Base-by-base conservation (phyloP, 306 rosid genomes). In the Rubus parviflorus region DNA sequence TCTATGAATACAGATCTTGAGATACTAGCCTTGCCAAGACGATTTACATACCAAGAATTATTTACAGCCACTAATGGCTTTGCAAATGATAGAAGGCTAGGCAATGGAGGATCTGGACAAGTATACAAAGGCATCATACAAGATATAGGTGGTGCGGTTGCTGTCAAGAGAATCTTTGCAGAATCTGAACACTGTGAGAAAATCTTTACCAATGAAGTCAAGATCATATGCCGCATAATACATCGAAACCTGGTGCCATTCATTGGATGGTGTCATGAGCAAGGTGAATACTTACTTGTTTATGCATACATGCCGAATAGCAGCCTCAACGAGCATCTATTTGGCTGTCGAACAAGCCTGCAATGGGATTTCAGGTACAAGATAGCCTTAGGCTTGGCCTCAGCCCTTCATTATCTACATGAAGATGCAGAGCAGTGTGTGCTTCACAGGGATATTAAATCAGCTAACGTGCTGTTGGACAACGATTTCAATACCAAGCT, bases 381-480 rank as follows among this genome's bases (percentile, higher is more conserved):
- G 23, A 43, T 89, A 7, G 79, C 86, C 0, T 6, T 80, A 16
- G 91, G 91, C 0, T 76, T 87, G 6, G 89, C 65, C 41, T 78
- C 80, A 0, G 91, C 91, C 19, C 77, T 89, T 61, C 88, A 70
- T 6, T 89, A 87, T 67, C 89, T 87, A 56, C 93, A 87, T 4
- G 93, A 87, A 30, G 93, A 85, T 4, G 84, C 83, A 3, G 87
- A 89, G 54, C 88, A 88, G 47, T 83, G 86, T 63, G 85, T 89
- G 7, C 83, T 85, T 23, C 93, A 89, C 16, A 83, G 91, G 37
- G 93, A 89, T 17, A 89, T 87, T 4, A 89, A 89, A 37, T 85
- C 89, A 0, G 86, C 87, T 7, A 89, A 89, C 45, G 75, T 89
- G 41, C 47, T 87, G 53, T 12, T 89, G 63, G 90, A 89, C 68